A percentile compares a stretch with the other conserved stretches of the same genome.
These are phyloP conservation scores for Rubroshorea leprosula DNA, from an alignment of 345 rosid genomes.

Conservation along the genomic window DNA sequence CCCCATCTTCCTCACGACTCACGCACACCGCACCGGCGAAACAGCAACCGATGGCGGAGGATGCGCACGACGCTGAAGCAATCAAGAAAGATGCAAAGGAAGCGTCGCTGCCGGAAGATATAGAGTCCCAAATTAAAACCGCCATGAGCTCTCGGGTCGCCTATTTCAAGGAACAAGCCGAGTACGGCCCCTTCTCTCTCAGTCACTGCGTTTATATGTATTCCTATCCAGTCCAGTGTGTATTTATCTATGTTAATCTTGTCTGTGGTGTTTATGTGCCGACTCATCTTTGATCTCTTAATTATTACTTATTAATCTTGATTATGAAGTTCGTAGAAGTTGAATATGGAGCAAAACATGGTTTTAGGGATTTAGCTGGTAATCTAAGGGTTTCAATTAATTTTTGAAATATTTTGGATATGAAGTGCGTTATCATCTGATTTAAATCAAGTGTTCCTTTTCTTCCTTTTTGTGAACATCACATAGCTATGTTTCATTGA, in stretches of 20 bases:
- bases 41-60: not conserved
- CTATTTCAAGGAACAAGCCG: slow-evolving; percentile 56
- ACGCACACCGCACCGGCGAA: not conserved
- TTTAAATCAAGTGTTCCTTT: not conserved
- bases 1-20: not conserved
- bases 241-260: not conserved
- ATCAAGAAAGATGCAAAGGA: too few species aligned
- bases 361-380: slow-evolving; percentile 4
- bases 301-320: not conserved
- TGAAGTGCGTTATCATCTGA: too few species aligned
- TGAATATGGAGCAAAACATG: not conserved
- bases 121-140: slow-evolving; percentile 43
- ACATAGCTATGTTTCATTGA: not conserved
- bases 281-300: not conserved
- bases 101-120: slow-evolving; percentile 14
- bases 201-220: slow-evolving; percentile 1
- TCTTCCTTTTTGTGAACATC: not conserved
- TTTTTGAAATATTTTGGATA: too few species aligned
- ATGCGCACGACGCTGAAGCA: too few species aligned
- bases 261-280: not conserved
- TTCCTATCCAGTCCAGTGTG: not conserved
- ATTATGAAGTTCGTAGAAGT: not conserved
- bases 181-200: slow-evolving; percentile 31
- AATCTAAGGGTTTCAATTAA: slow-evolving; percentile 2
- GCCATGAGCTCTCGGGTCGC: slow-evolving; percentile 63